Evolutionary conservation across 495 filamentous ascomycete species (phyloP), one percentile per base, ranked within the genome.

Genomic region (Chaetomium cochliodes): DNA sequence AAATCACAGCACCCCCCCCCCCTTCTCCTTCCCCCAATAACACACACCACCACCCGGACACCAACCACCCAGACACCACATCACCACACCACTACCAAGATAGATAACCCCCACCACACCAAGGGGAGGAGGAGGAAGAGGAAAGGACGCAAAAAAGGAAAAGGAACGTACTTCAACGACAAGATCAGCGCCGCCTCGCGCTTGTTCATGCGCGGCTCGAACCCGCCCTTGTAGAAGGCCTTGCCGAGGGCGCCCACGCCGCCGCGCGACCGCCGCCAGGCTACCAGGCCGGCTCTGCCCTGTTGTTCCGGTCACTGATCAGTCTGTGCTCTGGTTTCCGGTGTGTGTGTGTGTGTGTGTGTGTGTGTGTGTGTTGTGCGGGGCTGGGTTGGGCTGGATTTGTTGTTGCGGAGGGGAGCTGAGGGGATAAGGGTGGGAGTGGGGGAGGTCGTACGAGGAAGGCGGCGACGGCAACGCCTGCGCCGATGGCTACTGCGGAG

Each of bases 191-290:
- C 81, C 41, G 94, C 94, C 80, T 99, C 94, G 67, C 89, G 86
- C 65, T 88, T 84, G 74, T 87, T 97, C 92, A 99, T 98, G 70
- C 86, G 88, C 47, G 87, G 84, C 80, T 98, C 94, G 75, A 99
- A 99, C 39, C 94, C 94, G 70, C 94, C 94, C 78, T 97, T 98
- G 82, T 96, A 98, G 74, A 90, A 99, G 37, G 90, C 87, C 76
- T 90, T 90, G 65, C 94, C 93, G 61, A 96, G 76, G n/a, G 85
- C 84, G 65, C 87, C 86, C 62, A 88, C 81, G 69, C 88, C 88
- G 72, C 90, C 91, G 66, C 87, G 83, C 60, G 88, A 97, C 62
- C 90, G 86, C 52, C 92, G 89, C 71, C 92, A 84, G 59, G 96
- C 94, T 57, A 97, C 88, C 13, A 96, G 81, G 58, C 93, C 94